Evolutionary conservation across 495 filamentous ascomycete genomes (phyloP), one percentile per base, ranked within the genome.

Genomic region (Staphylotrichum longicolle): DNA sequence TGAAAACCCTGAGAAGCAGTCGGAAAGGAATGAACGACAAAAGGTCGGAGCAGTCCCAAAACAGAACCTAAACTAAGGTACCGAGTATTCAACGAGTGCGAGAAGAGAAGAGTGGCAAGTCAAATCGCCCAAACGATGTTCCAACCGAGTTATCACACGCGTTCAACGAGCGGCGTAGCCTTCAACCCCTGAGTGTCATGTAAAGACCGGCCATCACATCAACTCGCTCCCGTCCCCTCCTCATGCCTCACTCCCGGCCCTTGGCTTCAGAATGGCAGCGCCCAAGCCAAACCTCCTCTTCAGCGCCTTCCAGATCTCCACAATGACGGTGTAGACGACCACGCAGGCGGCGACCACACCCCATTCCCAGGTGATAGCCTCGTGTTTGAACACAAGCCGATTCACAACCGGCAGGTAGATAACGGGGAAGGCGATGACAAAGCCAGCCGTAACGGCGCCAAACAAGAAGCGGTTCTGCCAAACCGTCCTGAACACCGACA

Each of bases 381-480:
- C 79, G 62, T 92, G 89, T 69, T 89, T 90, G 77, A 92, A 91
- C 2, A 92, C 87, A 2, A 74, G 67, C 4, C 73, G 74, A 68
- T 90, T 91, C 35, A 92, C 72, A 6, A 79, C 82, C 0, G 89
- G 89, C 20, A 92, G 82, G 66, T 91, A 91, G 1, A 91, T 80
- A 3, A 86, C 82, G 0, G 88, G 87, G 62, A 91, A 91, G 4
- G 86, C 81, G 62, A 85, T 81, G 8, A 88, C 56, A 54, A 88
- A 86, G 1, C 87, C 88, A 11, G 86, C 77, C n/a, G 87, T 74
- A 27, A 91, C 85, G 32, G 87, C 82, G 75, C 81, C 89, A 75
- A 91, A 90, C 39, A 92, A 72, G 66, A 92, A 90, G 40, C 76
- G 77, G 70, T 92, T 92, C 39, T 78, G 73, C 82, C 87, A 90